Percentiles rank a stretch among this genome's conserved stretches.
phyloP scores from a whole-genome alignment of 345 rosid genomes.

The Populus simonii region DNA sequence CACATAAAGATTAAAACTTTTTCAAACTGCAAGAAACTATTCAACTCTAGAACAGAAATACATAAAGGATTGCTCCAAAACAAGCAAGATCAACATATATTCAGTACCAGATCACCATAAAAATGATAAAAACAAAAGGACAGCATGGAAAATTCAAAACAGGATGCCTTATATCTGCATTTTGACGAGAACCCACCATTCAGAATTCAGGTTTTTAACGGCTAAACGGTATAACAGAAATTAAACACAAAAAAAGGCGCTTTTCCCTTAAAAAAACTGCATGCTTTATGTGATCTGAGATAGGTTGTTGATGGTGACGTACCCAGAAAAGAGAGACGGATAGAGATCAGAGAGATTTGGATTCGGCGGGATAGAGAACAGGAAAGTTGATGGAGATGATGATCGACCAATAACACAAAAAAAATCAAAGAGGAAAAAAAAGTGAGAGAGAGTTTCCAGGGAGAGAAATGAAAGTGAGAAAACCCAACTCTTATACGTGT shows the following conservation, averaged over 20 bases:
- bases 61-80: background rate
- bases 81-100: background rate
- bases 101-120: background rate
- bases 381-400: slow-evolving; percentile 43
- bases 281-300: slow-evolving; percentile 20
- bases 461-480: slow-evolving; percentile 20
- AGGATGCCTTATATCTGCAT: background rate
- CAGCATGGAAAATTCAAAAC: background rate
- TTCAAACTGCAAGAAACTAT: background rate
- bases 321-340: slow-evolving; percentile 40
- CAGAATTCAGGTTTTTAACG: background rate
- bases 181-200: background rate
- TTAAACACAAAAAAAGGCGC: background rate
- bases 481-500: background rate
- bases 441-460: slow-evolving; percentile 15
- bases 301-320: slow-evolving; percentile 15
- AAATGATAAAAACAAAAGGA: background rate
- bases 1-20: background rate
- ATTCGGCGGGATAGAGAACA: slow-evolving; percentile 9
- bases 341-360: slow-evolving; percentile 33
- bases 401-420: slow-evolving; percentile 34
- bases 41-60: background rate
- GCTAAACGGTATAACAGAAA: background rate
- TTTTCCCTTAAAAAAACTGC: background rate
- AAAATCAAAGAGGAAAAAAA: background rate